These are phyloP conservation scores for Colletotrichum sp. DNA, from an alignment of 2,329 filamentous ascomycete genomes.

Conservation along the genomic window DNA sequence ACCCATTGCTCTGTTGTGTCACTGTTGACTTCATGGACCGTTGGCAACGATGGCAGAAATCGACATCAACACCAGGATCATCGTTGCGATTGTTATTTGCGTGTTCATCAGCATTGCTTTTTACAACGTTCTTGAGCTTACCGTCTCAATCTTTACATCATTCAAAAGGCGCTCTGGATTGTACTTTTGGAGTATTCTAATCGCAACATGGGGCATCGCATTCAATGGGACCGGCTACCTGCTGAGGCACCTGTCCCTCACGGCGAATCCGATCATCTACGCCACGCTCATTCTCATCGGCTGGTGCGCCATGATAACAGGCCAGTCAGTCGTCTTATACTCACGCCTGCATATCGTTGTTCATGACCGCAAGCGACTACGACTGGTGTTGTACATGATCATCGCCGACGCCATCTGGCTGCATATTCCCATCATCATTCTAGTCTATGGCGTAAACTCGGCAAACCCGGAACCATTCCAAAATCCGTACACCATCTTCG, in stretches of 20 bases:
- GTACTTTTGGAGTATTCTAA: conserved; percentile 44
- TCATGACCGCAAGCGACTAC: conserved; percentile 50
- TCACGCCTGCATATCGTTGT: conserved; percentile 65
- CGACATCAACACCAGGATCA: not conserved
- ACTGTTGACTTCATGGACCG: not conserved
- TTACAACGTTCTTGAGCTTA: conserved; percentile 41
- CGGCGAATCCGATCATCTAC: conserved; percentile 30
- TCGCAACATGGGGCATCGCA: conserved; percentile 37
- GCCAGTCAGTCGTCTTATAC: conserved; percentile 65
- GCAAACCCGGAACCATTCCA: conserved; percentile 35
- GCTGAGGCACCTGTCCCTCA: conserved; percentile 48
- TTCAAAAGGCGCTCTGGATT: conserved; percentile 38
- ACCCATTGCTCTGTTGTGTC: not conserved
- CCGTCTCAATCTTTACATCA: conserved; percentile 38
- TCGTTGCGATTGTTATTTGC: conserved; percentile 4
- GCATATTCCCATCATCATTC: conserved; percentile 58
- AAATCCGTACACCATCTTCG: conserved; percentile 48
- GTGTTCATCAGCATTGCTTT: conserved; percentile 35
- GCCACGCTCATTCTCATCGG: conserved; percentile 46
- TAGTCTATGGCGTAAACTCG: conserved; percentile 58
- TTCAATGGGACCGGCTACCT: conserved; percentile 50
- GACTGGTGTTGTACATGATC: conserved; percentile 60
- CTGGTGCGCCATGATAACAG: conserved; percentile 58
- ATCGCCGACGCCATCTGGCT: conserved; percentile 56
- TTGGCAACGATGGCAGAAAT: not conserved